phyloP scores from a whole-genome alignment of 176 grass and related monocot species.

The Oryza brachyantha region DNA sequence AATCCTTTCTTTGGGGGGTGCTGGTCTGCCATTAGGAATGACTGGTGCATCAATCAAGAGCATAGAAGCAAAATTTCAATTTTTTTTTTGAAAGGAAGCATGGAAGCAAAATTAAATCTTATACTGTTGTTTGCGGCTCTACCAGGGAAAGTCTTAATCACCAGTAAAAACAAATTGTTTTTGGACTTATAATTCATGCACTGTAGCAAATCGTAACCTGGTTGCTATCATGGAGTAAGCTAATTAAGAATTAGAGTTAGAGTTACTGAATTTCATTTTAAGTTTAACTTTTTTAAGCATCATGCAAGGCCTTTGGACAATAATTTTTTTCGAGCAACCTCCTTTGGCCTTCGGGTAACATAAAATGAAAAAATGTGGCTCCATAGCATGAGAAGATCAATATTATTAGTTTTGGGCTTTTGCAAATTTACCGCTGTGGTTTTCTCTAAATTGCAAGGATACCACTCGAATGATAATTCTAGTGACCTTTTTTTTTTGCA shows the following conservation, averaged over 20 bases:
- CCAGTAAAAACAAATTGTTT: not conserved
- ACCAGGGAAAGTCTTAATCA: not conserved
- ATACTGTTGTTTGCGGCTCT: not conserved
- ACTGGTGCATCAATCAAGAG: no score
- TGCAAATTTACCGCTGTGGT: no score
- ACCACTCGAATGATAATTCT: no score
- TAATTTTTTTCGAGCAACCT: no score
- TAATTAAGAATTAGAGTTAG: not conserved
- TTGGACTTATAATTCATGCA: not conserved
- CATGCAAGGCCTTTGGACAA: not conserved
- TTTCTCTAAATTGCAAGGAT: no score
- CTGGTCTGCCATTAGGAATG: not conserved
- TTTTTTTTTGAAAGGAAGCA: no score
- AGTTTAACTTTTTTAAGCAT: not conserved
- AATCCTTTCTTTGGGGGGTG: not conserved
- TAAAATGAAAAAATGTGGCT: not conserved
- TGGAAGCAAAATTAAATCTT: not conserved
- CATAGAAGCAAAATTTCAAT: no score
- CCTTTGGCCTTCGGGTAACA: not conserved
- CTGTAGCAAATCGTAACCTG: not conserved
- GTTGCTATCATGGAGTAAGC: not conserved
- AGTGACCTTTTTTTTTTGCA: no score
- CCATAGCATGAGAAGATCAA: not conserved
- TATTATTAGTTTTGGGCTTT: no score
- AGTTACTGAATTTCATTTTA: not conserved